A percentile compares a stretch with the other conserved stretches of the same genome.
phyloP scores from a whole-genome alignment of 495 filamentous ascomycete genomes.

The Aspergillus avenaceus region DNA sequence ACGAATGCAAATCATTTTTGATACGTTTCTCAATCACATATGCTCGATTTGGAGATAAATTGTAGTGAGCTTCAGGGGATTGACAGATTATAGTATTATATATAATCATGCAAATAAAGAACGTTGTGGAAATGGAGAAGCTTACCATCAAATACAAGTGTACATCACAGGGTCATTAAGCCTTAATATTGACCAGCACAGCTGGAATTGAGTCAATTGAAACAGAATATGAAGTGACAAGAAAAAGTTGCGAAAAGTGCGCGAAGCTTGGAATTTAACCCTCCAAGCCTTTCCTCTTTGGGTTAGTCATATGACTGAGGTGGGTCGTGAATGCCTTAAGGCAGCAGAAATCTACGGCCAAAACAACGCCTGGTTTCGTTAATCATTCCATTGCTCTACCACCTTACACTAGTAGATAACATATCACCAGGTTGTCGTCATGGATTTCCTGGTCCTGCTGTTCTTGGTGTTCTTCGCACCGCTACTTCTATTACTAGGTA shows the following conservation, averaged over 20 bases:
- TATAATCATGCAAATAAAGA: constrained; percentile 62
- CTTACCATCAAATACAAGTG: constrained; percentile 34
- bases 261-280: constrained; percentile 12
- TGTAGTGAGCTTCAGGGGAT: constrained; percentile 68
- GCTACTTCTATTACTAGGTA: constrained; percentile 46
- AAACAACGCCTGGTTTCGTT: neutral
- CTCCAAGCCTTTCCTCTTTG: constrained; percentile 24
- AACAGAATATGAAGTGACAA: constrained; percentile 8
- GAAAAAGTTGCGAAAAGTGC: constrained; percentile 12
- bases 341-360: neutral
- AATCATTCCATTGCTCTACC: neutral
- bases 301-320: neutral
- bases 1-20: constrained; percentile 33
- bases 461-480: constrained; percentile 48
- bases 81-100: constrained; percentile 76
- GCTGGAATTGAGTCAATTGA: constrained; percentile 17
- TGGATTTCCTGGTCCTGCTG: constrained; percentile 48
- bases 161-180: constrained; percentile 2
- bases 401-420: neutral
- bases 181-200: constrained; percentile 36
- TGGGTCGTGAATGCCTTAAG: neutral
- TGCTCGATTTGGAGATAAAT: constrained; percentile 42
- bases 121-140: constrained; percentile 1
- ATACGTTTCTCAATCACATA: constrained; percentile 50
- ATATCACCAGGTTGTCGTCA: constrained; percentile 14